phyloP scores from a whole-genome alignment of 768 basidiomycete genomes.

The Pholiota microspora region DNA sequence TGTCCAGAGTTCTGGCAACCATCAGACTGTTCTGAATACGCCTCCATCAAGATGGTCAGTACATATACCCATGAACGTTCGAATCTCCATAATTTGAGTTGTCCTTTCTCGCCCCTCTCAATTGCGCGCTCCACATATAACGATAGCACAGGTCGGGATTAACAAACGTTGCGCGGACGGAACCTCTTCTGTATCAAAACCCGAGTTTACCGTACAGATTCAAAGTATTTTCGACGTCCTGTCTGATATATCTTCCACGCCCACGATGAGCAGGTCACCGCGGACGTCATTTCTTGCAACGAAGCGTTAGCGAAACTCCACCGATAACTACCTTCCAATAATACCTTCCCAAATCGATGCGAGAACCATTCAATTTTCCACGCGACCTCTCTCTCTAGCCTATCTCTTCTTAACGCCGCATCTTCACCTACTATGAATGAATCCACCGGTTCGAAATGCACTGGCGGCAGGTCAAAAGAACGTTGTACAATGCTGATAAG shows the following conservation, averaged over 20 bases:
- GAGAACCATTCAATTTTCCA: not conserved
- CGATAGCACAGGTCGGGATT: too few species aligned
- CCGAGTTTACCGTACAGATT: not conserved
- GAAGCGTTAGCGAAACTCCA: constrained; percentile 4
- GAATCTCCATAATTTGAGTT: not conserved
- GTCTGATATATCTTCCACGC: not conserved
- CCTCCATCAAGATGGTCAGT: not conserved
- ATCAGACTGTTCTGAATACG: not conserved
- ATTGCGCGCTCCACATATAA: not conserved
- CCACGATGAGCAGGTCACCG: not conserved
- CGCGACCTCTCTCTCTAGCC: not conserved
- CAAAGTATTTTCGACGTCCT: not conserved
- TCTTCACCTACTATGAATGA: not conserved
- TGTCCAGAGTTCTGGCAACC: not conserved
- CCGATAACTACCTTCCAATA: not conserved
- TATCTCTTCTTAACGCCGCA: not conserved
- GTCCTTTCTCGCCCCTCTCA: not conserved
- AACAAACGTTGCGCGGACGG: not conserved
- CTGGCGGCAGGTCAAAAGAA: not conserved
- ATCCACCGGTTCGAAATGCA: not conserved
- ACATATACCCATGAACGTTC: not conserved
- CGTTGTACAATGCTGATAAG: too few species aligned
- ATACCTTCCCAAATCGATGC: not conserved
- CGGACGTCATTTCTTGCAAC: constrained; percentile 1
- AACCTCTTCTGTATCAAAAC: not conserved